Evolutionary conservation across 2,329 filamentous ascomycete genomes (phyloP).

Genomic region (Fusarium newnesense): DNA sequence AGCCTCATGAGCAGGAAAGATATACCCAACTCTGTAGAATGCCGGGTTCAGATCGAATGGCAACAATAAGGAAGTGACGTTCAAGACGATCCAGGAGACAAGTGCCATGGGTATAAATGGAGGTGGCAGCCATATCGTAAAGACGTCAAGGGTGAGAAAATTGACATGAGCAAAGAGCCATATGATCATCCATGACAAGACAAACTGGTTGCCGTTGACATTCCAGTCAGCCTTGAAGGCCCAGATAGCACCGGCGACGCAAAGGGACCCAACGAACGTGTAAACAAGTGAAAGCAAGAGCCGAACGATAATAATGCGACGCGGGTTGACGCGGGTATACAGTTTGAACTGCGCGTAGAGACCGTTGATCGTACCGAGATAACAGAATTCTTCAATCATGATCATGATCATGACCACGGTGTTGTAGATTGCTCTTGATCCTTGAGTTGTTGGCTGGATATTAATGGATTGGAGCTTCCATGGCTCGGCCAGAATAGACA

Average conservation of each 20-base stretch:
- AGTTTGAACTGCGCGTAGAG: slow-evolving; percentile 38
- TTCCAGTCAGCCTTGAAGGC: background rate
- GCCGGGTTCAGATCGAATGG: background rate
- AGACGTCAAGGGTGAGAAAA: slow-evolving; percentile 36
- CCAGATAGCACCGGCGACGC: background rate
- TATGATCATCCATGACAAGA: slow-evolving; percentile 30
- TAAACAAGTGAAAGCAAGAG: background rate
- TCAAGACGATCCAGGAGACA: slow-evolving; percentile 32
- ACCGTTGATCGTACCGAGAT: slow-evolving; percentile 36
- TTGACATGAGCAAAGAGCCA: slow-evolving; percentile 37
- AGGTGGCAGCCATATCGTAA: slow-evolving; percentile 38
- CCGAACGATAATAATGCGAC: background rate
- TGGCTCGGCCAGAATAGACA: slow-evolving; percentile 34
- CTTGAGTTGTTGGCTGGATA: slow-evolving; percentile 35
- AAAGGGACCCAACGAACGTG: background rate
- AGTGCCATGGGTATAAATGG: slow-evolving; percentile 36
- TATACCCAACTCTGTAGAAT: background rate
- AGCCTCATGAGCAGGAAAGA: background rate
- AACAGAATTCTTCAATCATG: slow-evolving; percentile 42
- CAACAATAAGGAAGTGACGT: slow-evolving; percentile 13
- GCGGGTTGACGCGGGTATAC: slow-evolving; percentile 9
- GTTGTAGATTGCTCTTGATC: slow-evolving; percentile 41
- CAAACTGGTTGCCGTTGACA: slow-evolving; percentile 24
- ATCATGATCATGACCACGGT: slow-evolving; percentile 39
- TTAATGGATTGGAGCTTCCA: slow-evolving; percentile 37